Conservation (phyloP, 495 filamentous ascomycete genomes). For the Hyaloscypha finlandica region DNA sequence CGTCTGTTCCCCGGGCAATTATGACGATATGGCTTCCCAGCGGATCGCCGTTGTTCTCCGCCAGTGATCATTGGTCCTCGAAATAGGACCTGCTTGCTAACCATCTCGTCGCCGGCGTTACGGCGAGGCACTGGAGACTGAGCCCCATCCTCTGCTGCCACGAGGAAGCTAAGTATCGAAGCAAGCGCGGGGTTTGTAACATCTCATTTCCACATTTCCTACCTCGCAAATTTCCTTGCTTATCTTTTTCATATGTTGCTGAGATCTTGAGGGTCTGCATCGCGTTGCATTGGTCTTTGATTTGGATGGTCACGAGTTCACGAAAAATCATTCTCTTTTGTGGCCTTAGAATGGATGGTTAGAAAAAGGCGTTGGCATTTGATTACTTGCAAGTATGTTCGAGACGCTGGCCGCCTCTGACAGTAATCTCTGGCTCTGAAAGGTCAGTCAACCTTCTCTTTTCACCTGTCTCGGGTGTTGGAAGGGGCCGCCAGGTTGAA, state of each 20-base stretch:
- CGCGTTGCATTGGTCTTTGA: slow-evolving; percentile 4
- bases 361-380: slow-evolving; percentile 6
- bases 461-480: slow-evolving; percentile 14
- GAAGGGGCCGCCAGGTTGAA: slow-evolving; percentile 1
- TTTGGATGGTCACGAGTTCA: slow-evolving; percentile 7
- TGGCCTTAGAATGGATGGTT: slow-evolving; percentile 23
- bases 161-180: slow-evolving; percentile 7
- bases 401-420: slow-evolving; percentile 32
- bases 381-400: slow-evolving; percentile 27
- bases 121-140: slow-evolving; percentile 1
- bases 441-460: slow-evolving; percentile 26
- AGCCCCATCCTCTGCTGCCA: slow-evolving; percentile 9
- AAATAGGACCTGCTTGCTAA: slow-evolving; percentile 10
- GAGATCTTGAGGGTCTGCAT: slow-evolving; percentile 1
- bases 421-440: slow-evolving; percentile 24
- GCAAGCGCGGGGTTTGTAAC: slow-evolving; percentile 28
- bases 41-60: neutral
- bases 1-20: neutral
- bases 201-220: slow-evolving; percentile 18
- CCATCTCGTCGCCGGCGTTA: slow-evolving; percentile 15
- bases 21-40: slow-evolving; percentile 11
- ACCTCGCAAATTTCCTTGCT: slow-evolving; percentile 2
- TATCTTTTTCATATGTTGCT: slow-evolving; percentile 16
- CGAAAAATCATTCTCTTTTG: slow-evolving; percentile 5
- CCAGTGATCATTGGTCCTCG: slow-evolving; percentile 20